These are phyloP conservation scores for Euptelea pleiosperma DNA, from an alignment of 164 flowering plant species.

Conservation along the genomic window DNA sequence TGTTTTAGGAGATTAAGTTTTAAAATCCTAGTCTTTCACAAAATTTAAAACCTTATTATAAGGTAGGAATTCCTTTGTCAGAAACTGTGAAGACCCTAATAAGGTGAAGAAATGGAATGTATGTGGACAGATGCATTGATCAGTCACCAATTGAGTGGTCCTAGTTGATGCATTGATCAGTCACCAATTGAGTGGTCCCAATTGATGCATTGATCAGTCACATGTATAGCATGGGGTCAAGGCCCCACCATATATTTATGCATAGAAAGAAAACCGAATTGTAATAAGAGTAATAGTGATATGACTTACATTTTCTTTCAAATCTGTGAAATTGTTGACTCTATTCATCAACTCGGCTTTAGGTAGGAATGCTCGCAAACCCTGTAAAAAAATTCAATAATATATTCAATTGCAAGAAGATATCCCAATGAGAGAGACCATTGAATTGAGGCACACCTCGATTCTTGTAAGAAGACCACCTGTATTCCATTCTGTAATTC, in stretches of 20 bases:
- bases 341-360: slow-evolving; percentile 77
- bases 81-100: too few species aligned
- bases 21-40: too few species aligned
- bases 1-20: too few species aligned
- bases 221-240: neutral
- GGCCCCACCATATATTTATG: neutral
- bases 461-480: slow-evolving; percentile 94
- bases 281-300: too few species aligned
- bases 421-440: neutral
- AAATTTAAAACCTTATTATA: too few species aligned
- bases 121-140: too few species aligned
- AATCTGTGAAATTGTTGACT: slow-evolving; percentile 59
- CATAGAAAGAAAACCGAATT: too few species aligned
- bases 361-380: slow-evolving; percentile 90
- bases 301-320: slow-evolving; percentile 77
- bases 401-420: neutral
- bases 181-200: neutral
- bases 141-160: too few species aligned
- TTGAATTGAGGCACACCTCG: slow-evolving; percentile 51
- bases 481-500: slow-evolving; percentile 91
- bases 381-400: slow-evolving; percentile 44
- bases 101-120: too few species aligned
- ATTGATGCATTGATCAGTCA: neutral
- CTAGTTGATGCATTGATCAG: too few species aligned
- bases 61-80: too few species aligned